These are phyloP conservation scores for Leccinum truebloodii DNA, from an alignment of 768 basidiomycete genomes.

Conservation along the genomic window DNA sequence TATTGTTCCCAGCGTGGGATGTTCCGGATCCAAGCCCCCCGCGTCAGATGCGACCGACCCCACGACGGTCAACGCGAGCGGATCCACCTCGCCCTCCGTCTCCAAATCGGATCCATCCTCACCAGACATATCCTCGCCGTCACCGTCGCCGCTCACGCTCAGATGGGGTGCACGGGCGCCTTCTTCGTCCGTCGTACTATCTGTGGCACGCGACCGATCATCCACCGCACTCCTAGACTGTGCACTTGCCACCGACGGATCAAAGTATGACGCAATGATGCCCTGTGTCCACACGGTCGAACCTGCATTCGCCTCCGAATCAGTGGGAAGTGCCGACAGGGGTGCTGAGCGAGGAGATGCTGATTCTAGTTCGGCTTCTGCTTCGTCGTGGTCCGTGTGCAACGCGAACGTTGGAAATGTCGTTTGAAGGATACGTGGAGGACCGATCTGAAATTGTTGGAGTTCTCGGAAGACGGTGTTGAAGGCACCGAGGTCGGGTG, in stretches of 20 bases:
- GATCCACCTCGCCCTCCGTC: conserved; percentile 41
- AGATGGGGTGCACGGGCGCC: neutral
- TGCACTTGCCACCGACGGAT: conserved; percentile 32
- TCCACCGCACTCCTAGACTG: conserved; percentile 28
- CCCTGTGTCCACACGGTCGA: conserved; percentile 69
- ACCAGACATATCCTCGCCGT: conserved; percentile 13
- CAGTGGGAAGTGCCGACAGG: conserved; percentile 27
- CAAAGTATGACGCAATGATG: conserved; percentile 59
- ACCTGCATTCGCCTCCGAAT: conserved; percentile 43
- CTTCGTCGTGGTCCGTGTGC: conserved; percentile 21
- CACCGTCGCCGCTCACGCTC: neutral
- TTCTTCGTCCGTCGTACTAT: conserved; percentile 21
- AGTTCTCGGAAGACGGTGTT: conserved; percentile 68
- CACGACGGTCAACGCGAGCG: conserved; percentile 27
- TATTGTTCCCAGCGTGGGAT: conserved; percentile 71
- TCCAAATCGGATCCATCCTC: conserved; percentile 31
- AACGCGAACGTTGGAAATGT: conserved; percentile 13
- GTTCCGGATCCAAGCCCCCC: conserved; percentile 34
- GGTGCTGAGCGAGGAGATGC: conserved; percentile 31
- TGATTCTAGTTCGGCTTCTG: conserved; percentile 22
- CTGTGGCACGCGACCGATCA: conserved; percentile 28
- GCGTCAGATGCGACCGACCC: conserved; percentile 26
- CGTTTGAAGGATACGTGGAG: conserved; percentile 26
- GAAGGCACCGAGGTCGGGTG: conserved; percentile 75
- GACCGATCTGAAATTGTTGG: conserved; percentile 54